Percentiles rank a stretch among this genome's conserved stretches.
Conservation (phyloP, 1,284 basidiomycete genomes). For the Rhizoctonia solani region DNA sequence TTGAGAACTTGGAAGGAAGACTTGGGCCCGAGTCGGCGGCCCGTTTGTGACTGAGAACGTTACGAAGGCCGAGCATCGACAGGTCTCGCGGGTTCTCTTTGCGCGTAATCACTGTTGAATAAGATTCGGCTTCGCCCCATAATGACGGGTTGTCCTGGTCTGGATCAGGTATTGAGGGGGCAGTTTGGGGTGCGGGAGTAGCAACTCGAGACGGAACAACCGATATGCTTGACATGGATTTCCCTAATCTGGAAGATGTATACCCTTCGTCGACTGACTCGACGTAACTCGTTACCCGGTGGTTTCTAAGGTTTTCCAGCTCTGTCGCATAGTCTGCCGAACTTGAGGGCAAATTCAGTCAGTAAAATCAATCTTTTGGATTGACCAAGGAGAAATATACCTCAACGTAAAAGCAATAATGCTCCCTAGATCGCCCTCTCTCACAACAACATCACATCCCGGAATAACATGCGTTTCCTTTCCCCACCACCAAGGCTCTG, state of each 20-base stretch:
- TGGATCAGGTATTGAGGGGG: slow-evolving; percentile 30
- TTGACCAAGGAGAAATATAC: slow-evolving; percentile 45
- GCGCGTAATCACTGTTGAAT: slow-evolving; percentile 60
- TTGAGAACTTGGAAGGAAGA: slow-evolving; percentile 38
- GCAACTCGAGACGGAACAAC: slow-evolving; percentile 7
- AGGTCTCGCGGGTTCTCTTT: slow-evolving; percentile 66
- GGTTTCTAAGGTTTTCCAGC: slow-evolving; percentile 51
- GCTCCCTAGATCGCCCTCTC: slow-evolving; percentile 73
- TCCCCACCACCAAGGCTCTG: slow-evolving; percentile 67
- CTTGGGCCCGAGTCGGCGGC: slow-evolving; percentile 39
- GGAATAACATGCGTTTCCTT: slow-evolving; percentile 65
- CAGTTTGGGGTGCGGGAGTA: slow-evolving; percentile 5
- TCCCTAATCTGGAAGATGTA: slow-evolving; percentile 2
- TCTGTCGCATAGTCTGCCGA: slow-evolving; percentile 65
- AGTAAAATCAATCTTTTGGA: not conserved
- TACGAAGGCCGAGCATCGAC: slow-evolving; percentile 59
- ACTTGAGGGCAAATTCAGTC: slow-evolving; percentile 45
- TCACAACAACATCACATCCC: slow-evolving; percentile 65
- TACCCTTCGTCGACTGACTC: slow-evolving; percentile 15
- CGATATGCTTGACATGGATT: slow-evolving; percentile 4
- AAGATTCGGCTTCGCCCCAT: slow-evolving; percentile 56
- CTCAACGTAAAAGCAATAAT: slow-evolving; percentile 74
- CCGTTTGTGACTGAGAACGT: slow-evolving; percentile 60
- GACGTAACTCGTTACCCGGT: slow-evolving; percentile 14
- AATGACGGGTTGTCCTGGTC: slow-evolving; percentile 11